Conservation (phyloP, 1,284 basidiomycete genomes). For the Cystobasidiaceae sp. region DNA sequence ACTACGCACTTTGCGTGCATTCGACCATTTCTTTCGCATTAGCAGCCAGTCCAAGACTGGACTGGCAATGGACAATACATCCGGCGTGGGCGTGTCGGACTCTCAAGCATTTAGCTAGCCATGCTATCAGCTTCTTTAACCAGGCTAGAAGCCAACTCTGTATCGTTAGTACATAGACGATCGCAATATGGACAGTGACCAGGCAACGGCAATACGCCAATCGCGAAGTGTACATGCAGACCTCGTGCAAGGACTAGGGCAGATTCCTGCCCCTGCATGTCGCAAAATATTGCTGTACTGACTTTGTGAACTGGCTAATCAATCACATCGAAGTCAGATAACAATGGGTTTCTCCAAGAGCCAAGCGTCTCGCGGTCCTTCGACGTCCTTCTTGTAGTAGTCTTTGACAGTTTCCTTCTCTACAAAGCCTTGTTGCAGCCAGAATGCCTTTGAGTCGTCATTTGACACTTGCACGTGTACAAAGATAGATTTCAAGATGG, state of each 20-base stretch:
- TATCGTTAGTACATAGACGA: slow-evolving; percentile 8
- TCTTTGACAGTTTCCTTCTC: slow-evolving; percentile 36
- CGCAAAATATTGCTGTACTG: no score
- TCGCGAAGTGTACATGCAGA: no score
- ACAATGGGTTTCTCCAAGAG: slow-evolving; percentile 39
- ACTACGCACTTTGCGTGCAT: neutral
- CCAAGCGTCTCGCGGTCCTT: slow-evolving; percentile 47
- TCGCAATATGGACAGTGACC: neutral
- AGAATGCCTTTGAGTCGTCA: slow-evolving; percentile 45
- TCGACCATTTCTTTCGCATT: no score
- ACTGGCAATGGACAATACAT: no score
- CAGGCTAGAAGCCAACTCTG: neutral
- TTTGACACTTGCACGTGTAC: slow-evolving; percentile 48
- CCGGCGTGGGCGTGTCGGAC: no score
- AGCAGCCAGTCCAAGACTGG: no score
- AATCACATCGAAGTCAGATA: no score
- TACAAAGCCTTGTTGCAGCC: slow-evolving; percentile 47
- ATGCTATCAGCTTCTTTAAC: neutral
- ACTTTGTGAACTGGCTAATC: no score
- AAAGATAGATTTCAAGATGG: slow-evolving; percentile 42
- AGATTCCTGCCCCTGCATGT: no score
- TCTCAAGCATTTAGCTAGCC: neutral
- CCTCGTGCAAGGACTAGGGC: no score
- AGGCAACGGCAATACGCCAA: no score
- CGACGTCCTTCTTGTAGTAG: slow-evolving; percentile 40